Percentiles rank a stretch among this genome's conserved stretches.
phyloP scores from a whole-genome alignment of 768 basidiomycete genomes.

The Boletus rubescentipes region DNA sequence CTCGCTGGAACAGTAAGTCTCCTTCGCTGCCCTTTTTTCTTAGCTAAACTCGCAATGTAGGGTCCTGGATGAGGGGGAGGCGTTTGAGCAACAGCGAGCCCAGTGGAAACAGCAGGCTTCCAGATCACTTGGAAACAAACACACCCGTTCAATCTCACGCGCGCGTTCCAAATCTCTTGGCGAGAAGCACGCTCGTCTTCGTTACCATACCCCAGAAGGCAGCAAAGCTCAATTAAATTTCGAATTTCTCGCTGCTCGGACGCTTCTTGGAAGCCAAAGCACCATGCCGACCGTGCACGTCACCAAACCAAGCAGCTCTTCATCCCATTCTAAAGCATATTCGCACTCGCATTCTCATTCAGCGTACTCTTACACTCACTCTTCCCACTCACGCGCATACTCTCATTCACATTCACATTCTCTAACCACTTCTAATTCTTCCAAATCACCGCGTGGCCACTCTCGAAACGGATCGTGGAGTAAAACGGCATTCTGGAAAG shows the following conservation, averaged over 20 bases:
- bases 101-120: conserved; percentile 66
- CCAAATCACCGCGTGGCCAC: conserved; percentile 31
- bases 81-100: conserved; percentile 60
- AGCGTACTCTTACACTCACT: conserved; percentile 18
- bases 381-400: conserved; percentile 27
- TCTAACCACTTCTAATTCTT: conserved; percentile 32
- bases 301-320: conserved; percentile 15
- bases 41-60: conserved; percentile 33
- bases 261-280: conserved; percentile 64
- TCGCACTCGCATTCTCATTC: conserved; percentile 30
- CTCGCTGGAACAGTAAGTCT: conserved; percentile 48
- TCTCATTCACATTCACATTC: conserved; percentile 42
- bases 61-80: conserved; percentile 64
- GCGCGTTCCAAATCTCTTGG: conserved; percentile 41
- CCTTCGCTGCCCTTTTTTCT: background rate
- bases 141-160: conserved; percentile 60
- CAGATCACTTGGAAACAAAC: conserved; percentile 63
- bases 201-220: conserved; percentile 22
- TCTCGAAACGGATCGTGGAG: conserved; percentile 40
- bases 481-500: conserved; percentile 38
- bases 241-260: conserved; percentile 64
- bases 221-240: conserved; percentile 31
- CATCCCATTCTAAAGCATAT: conserved; percentile 29
- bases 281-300: conserved; percentile 42
- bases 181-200: conserved; percentile 16